A percentile compares a stretch with the other conserved stretches of the same genome.
phyloP scores from a whole-genome alignment of 2,329 filamentous ascomycete species.

The Diaporthe vaccinii region DNA sequence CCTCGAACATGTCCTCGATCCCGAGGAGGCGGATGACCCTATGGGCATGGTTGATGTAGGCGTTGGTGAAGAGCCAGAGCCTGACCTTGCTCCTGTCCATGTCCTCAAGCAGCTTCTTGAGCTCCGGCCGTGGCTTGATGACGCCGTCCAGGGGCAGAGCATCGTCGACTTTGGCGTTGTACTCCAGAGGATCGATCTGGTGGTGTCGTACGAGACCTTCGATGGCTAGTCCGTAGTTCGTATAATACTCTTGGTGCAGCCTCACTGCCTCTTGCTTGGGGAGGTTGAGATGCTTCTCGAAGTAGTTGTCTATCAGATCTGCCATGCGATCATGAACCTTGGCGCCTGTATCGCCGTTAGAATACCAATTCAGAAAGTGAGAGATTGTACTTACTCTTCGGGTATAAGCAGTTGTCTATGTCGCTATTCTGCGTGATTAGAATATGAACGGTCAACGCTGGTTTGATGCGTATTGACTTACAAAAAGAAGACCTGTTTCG shows the following conservation, averaged over 20 bases:
- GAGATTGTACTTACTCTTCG: slow-evolving; percentile 74
- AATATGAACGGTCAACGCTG: slow-evolving; percentile 43
- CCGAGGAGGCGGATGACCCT: slow-evolving; percentile 85
- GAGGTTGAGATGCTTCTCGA: slow-evolving; percentile 78
- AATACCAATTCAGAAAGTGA: not conserved
- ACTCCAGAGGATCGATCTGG: slow-evolving; percentile 93
- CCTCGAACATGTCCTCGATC: slow-evolving; percentile 92
- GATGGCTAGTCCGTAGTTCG: slow-evolving; percentile 95
- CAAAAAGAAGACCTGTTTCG: slow-evolving; percentile 60
- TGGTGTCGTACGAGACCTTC: slow-evolving; percentile 95
- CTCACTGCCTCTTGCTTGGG: slow-evolving; percentile 82
- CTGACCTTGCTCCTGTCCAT: slow-evolving; percentile 88
- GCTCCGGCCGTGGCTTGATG: slow-evolving; percentile 81
- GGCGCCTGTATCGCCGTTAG: slow-evolving; percentile 63
- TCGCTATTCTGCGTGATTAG: slow-evolving; percentile 78
- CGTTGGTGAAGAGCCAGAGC: slow-evolving; percentile 96
- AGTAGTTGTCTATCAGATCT: slow-evolving; percentile 78
- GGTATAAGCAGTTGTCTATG: slow-evolving; percentile 98
- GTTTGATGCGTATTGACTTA: slow-evolving; percentile 46
- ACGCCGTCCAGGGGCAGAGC: slow-evolving; percentile 89
- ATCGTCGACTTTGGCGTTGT: slow-evolving; percentile 95
- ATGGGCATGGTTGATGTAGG: slow-evolving; percentile 89
- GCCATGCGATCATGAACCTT: slow-evolving; percentile 93
- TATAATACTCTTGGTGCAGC: slow-evolving; percentile 93
- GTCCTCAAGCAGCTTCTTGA: slow-evolving; percentile 83